Evolutionary conservation across 495 filamentous ascomycete genomes (phyloP), one percentile per base, ranked within the genome.

Genomic region (Penicillium arizonense): DNA sequence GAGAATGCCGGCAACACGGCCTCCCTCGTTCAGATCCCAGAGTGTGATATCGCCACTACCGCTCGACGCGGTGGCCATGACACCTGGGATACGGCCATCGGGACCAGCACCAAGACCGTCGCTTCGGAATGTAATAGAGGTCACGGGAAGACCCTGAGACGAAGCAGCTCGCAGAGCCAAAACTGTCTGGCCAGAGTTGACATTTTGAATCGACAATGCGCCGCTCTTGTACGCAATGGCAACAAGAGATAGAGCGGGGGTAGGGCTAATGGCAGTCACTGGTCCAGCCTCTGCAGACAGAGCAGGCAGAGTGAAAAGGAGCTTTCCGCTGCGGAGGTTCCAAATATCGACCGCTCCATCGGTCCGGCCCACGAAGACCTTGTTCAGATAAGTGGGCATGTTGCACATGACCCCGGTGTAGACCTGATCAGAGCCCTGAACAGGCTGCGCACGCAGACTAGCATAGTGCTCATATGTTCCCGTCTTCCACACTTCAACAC

Each of bases 321-420:
- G 77, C 63, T 91, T 95, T 14, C 89, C 90, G 16, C 87, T 93
- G 64, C 86, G 91, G 47, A 97, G 71, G 64, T 99, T 99, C 95
- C 95, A 97, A 47, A 99, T 92, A 63, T 97, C 93, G 16, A 97
- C 82, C 65, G 80, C 83, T n/a, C 95, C 94, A 64, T 97, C 90
- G 52, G 76, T 78, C 52, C 89, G 83, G 5, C 90, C 94, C 32
- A 88, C 86, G 48, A 97, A 89, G 26, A 99, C 78, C 70, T 99
- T 99, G 76, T 97, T 99, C 21, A 97, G 72, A 69, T 87, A 97
- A 1, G 93, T 96, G 12, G 91, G 90, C 87, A 96, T 88, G 62
- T 81, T 92, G 63, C 79, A 84, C 41, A 96, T 77, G 30, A 83
- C 78, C 7, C 88, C 87, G 0, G 87, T 88, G 20, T 94, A 78